Base-by-base conservation (phyloP, 768 basidiomycete species). In the Sarcodon aspratus region DNA sequence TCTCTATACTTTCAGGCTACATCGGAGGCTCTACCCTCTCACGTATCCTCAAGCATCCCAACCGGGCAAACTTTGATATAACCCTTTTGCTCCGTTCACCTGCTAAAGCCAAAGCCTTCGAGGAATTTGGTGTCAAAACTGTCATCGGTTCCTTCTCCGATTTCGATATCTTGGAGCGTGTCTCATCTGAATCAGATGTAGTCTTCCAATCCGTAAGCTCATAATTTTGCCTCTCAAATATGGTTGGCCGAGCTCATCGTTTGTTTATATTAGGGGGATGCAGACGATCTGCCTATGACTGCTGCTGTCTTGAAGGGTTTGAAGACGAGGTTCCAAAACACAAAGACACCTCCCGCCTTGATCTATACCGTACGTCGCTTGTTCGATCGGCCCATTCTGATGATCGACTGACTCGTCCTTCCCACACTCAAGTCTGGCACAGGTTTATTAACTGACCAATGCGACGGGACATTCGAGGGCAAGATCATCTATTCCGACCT, bases 281-380 rank as follows among this genome's bases (percentile, higher is more conserved):
- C 69, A 3, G 80, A 84, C 52, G 61, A 80, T 46, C 47, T 73
- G 0, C 57, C 59, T 0, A 73, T 73, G 0, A 67, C 66, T 0
- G 54, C 68, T 36, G 73, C 76, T 1, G 71, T 74, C 8, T 59
- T 85, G 49, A 65, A 59, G 10, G 82, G 83, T 1, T 51, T 78
- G 58, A 77, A 73, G 63, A 71, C 66, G n/a, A n/a, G n/a, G n/a
- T n/a, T n/a, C n/a, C n/a, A n/a, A n/a, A n/a, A n/a, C n/a, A n/a
- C n/a, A n/a, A 53, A 62, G 68, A 17, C 61, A 70, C 45, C 60
- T 1, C 70, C 79, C 6, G 67, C 69, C 50, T 66, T 78, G 9
- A 81, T 86, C n/a, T 78, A 86, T 56, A 82, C 80, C 0, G 82
- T 80, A 55, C 54, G 79, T 8, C 5, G 10, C 38, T 21, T 40